A percentile compares a stretch with the other conserved stretches of the same genome.
phyloP scores from a whole-genome alignment of 2,329 filamentous ascomycete genomes.

The Aspergillus sp. region DNA sequence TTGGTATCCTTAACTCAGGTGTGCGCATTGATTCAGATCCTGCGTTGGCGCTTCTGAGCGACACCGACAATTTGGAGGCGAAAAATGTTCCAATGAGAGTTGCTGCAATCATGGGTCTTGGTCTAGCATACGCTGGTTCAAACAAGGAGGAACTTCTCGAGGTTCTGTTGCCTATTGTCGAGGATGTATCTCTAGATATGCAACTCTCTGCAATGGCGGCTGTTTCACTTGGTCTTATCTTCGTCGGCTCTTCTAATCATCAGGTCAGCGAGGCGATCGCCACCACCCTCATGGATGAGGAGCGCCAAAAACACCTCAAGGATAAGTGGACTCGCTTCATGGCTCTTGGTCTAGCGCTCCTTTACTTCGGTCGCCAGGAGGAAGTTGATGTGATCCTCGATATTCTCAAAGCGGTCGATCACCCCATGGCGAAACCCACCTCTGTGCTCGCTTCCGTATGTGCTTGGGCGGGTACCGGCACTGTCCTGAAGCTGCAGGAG shows the following conservation, averaged over 20 bases:
- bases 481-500: constrained; percentile 95
- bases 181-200: constrained; percentile 83
- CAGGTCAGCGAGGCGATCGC: constrained; percentile 92
- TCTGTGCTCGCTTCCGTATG: constrained; percentile 93
- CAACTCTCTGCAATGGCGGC: constrained; percentile 96
- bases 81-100: constrained; percentile 76
- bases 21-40: constrained; percentile 88
- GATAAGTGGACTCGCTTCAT: constrained; percentile 99
- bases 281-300: constrained; percentile 89
- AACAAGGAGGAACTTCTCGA: constrained; percentile 89
- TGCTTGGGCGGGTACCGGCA: constrained; percentile 95
- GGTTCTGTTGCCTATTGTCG: constrained; percentile 80
- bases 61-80: constrained; percentile 74
- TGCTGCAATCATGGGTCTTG: constrained; percentile 92
- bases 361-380: constrained; percentile 96
- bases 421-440: constrained; percentile 95
- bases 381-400: constrained; percentile 98
- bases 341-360: constrained; percentile 84
- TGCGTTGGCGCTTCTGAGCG: constrained; percentile 80
- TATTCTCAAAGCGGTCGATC: constrained; percentile 93
- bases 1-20: constrained; percentile 93
- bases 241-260: constrained; percentile 87
- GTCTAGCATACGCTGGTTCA: constrained; percentile 89
- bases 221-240: constrained; percentile 83
- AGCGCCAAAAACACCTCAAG: constrained; percentile 84